Evolutionary conservation across 2,329 filamentous ascomycete species (phyloP), one percentile per base, ranked within the genome.

Genomic region (Monosporascus sp.): DNA sequence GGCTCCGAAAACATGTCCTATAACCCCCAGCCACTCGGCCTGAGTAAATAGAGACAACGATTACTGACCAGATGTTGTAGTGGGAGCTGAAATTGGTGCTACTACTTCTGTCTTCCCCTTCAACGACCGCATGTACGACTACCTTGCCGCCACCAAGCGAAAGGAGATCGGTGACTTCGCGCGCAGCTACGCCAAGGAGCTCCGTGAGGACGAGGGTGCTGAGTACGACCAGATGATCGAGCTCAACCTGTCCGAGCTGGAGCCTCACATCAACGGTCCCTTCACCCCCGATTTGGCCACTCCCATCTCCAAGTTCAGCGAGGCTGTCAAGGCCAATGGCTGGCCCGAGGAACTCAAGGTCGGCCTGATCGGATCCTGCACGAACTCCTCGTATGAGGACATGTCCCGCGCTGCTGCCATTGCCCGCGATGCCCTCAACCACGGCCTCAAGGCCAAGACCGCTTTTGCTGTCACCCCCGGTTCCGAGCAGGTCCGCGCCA

Each of bases 281-380:
- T 97, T 97, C 84, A 99, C 94, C 27, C 94, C 94, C 57, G 94
- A 99, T 84, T 81, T 99, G 76, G 92, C 91, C 52, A 97, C 94
- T 7, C 94, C 94, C 50, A 95, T 99, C 72, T 96, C 90, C 77
- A 94, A 97, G 80, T 96, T 97, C 79, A 90, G 89, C 76, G 87
- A 95, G 69, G 90, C 90, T 62, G 93, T 93, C 68, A 91, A 95
- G 80, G 85, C 87, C 68, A 96, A 99, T 79, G 85, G 87, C 74
- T 99, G 94, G 94, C 94, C 94, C 20, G 87, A 94, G 74, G 91
- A 96, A 71, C 82, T 99, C 68, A 97, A 96, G 80, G 94, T 96
- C 62, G 93, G 93, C 70, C 80, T 99, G 54, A 97, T 99, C 67
- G 94, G 94, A 64, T 97, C 92, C 67, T 99, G 94, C 89, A 99